These are phyloP conservation scores for Galerina marginata DNA, from an alignment of 768 basidiomycete species.

Conservation along the genomic window DNA sequence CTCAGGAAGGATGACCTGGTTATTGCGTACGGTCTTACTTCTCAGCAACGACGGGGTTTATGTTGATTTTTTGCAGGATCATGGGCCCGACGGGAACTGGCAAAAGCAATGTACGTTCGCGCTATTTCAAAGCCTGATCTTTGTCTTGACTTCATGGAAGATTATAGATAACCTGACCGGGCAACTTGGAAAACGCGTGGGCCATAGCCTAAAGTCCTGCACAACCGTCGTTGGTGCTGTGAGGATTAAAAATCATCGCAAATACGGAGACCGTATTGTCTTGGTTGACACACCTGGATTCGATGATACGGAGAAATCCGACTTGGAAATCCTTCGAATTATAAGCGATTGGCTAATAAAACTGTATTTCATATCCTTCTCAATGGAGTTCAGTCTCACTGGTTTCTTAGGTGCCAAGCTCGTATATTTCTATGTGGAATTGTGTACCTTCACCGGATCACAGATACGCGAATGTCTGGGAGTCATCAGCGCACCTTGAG, in stretches of 20 bases:
- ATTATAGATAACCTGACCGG: no score
- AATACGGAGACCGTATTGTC: slow-evolving; percentile 11
- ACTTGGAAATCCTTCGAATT: slow-evolving; percentile 16
- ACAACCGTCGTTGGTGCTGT: background rate
- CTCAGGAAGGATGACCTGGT: slow-evolving; percentile 6
- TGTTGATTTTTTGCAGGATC: no score
- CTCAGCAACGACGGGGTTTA: no score
- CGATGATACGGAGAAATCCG: slow-evolving; percentile 16
- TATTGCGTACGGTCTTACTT: slow-evolving; percentile 4
- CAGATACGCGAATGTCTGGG: slow-evolving; percentile 45
- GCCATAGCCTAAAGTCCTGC: slow-evolving; percentile 1
- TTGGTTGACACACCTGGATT: slow-evolving; percentile 22
- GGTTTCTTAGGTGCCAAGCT: background rate
- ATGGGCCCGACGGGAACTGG: no score
- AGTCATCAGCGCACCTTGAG: slow-evolving; percentile 44
- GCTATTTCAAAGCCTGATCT: no score
- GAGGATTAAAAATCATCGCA: slow-evolving; percentile 1
- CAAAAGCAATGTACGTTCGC: no score
- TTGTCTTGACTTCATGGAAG: no score
- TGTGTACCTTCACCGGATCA: slow-evolving; percentile 50
- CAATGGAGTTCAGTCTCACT: background rate
- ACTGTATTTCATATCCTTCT: background rate
- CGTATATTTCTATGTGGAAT: slow-evolving; percentile 33
- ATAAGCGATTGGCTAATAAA: slow-evolving; percentile 16
- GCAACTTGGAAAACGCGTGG: no score